A percentile compares a stretch with the other conserved stretches of the same genome.
Conservation (phyloP, 2,329 filamentous ascomycete genomes). For the Lithohypha guttulata region DNA sequence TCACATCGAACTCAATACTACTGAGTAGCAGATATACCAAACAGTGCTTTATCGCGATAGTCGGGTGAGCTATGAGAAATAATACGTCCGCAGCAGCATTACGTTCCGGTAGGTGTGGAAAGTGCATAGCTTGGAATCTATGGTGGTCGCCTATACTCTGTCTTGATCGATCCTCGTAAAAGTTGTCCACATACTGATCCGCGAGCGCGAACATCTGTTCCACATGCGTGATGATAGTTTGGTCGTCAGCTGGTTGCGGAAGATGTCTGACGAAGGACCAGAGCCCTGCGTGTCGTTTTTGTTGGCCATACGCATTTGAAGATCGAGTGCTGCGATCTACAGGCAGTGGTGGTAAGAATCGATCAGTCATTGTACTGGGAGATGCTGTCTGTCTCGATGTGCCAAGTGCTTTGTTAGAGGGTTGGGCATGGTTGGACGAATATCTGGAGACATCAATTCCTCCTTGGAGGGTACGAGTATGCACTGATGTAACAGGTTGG, state of each 20-base stretch:
- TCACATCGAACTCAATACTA: background rate
- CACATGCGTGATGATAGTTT: background rate
- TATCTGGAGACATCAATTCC: no score
- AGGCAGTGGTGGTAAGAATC: no score
- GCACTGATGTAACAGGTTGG: no score
- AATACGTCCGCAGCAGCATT: background rate
- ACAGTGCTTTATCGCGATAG: background rate
- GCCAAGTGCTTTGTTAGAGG: no score
- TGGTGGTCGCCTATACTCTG: background rate
- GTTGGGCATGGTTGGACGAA: no score
- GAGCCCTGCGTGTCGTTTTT: background rate
- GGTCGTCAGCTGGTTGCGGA: slow-evolving; percentile 1
- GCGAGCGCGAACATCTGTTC: background rate
- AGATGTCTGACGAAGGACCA: background rate
- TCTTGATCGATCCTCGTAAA: slow-evolving; percentile 1
- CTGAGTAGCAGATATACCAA: background rate
- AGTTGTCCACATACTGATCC: slow-evolving; percentile 6
- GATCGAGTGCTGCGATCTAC: no score
- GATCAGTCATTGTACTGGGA: no score
- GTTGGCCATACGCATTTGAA: no score
- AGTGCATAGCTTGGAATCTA: background rate
- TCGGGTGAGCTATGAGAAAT: background rate
- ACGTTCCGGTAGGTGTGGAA: background rate
- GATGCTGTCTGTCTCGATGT: no score
- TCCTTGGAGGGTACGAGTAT: no score